Evolutionary conservation across 225 moss, liverwort and hornwort genomes (phyloP), one percentile per base, ranked within the genome.

Genomic region (Antitrichia curtipendula): DNA sequence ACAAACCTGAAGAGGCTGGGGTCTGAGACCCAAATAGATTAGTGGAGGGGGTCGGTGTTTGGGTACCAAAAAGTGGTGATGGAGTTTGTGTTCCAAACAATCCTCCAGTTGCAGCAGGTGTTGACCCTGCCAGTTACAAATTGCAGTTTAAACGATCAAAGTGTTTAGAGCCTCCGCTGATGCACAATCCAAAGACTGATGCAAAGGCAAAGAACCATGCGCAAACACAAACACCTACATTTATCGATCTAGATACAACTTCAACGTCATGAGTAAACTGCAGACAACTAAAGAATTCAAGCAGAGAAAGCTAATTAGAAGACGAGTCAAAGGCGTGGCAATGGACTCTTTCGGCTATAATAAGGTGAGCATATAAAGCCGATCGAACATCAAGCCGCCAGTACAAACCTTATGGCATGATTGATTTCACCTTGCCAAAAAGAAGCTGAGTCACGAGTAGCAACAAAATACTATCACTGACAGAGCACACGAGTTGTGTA

Each of bases 11-110:
- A 82, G 94, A 89, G 76, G 92, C 87, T 86, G 92, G 92, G 62
- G 91, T 89, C 83, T 91, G 94, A 78, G 93, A 68, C 66, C 92
- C 92, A 85, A 93, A 93, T 61, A 89, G 70, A 88, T 84, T 80
- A 73, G 84, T 74, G 45, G 93, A 82, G 50, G 90, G 89, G 60
- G 93, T 75, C 36, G 93, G 91, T 54, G 92, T 90, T 80, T 90
- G 92, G 83, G 82, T 50, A 68, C 94, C 94, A 91, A 94, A 94
- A 81, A 89, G 86, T 58, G 89, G 85, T 34, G 94, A 40, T 52
- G 92, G 90, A 70, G 92, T 91, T 65, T 88, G 91, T 54, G 88
- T 88, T 87, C 92, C 93, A 89, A 94, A 94, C 73, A 94, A 80
- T 59, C 91, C 91, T 87, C 89, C 89, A 18, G 87, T 78, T 25